A percentile compares a stretch with the other conserved stretches of the same genome.
Evolutionary conservation across 73 alveolate species (phyloP).

Genomic region (Tetrahymena elliotti): DNA sequence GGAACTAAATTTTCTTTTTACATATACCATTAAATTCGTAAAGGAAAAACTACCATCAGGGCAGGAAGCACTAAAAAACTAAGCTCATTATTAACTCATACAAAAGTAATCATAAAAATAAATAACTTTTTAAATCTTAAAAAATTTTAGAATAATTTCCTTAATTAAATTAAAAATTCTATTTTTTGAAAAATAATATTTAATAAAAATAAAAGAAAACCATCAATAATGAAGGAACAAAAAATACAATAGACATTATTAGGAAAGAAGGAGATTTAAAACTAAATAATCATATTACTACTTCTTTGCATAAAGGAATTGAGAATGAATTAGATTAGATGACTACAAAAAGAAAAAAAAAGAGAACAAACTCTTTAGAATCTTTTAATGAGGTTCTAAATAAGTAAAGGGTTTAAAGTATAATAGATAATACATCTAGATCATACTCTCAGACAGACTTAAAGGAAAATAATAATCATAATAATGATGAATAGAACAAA

Average conservation of each 20-base stretch:
- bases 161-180: no score
- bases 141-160: no score
- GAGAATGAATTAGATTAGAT: background rate
- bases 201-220: background rate
- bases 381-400: background rate
- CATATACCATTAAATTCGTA: background rate
- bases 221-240: background rate
- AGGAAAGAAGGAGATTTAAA: background rate
- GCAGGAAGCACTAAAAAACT: background rate
- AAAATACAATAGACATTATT: background rate
- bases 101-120: background rate
- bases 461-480: background rate
- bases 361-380: background rate
- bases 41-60: background rate
- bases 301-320: background rate
- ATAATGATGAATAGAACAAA: background rate
- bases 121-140: no score
- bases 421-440: background rate
- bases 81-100: background rate
- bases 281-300: background rate
- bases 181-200: no score
- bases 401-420: background rate
- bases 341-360: background rate
- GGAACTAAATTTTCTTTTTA: background rate
- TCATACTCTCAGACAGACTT: background rate